Base-by-base conservation (phyloP, 1,284 basidiomycete species). In the Ustilago loliicola region DNA sequence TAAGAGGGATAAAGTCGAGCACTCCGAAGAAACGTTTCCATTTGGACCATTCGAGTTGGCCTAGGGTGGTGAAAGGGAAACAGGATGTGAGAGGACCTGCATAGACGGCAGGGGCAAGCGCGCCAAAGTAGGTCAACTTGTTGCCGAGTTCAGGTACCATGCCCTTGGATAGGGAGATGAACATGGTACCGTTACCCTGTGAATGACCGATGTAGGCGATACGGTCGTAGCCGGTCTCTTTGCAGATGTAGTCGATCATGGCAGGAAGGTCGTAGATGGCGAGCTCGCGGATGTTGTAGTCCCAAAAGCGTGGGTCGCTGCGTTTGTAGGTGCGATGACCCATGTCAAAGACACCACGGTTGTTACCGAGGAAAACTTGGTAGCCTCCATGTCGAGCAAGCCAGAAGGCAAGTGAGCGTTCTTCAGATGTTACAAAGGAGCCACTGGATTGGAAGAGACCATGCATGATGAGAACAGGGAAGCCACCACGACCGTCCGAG, bases 391-490 rank as follows among this genome's bases (percentile, higher is more conserved):
- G 87, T 63, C 88, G 88, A 7, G 90, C 89, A 7, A 91, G 86
- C 90, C 90, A 91, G 83, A 91, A 91, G 1, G 90, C 90, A 15
- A 91, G 84, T 32, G 88, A 89, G 8, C 90, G 87, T 65, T 91
- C 90, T 79, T 91, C 90, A 17, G 89, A 90, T 0, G 90, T 91
- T 70, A 91, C 88, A 80, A 91, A 91, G 50, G 88, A 89, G 6
- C 90, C 90, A n/a, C 89, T 89, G 4, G 88, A 89, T 85, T 91
- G 90, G 85, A 91, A 91, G 5, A 91, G 87, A 17, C 90, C 90
- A 86, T 91, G 90, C 73, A 90, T 88, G 74, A 91, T 88, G 13
- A 91, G 85, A n/a, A 91, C 88, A 0, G 90, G 90, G 85, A 88
- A 91, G 1, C 90, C 90, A 25, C 88, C 88, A 10, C 61, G 55